phyloP scores from a whole-genome alignment of 768 basidiomycete genomes.

The Hygrophorus russula region DNA sequence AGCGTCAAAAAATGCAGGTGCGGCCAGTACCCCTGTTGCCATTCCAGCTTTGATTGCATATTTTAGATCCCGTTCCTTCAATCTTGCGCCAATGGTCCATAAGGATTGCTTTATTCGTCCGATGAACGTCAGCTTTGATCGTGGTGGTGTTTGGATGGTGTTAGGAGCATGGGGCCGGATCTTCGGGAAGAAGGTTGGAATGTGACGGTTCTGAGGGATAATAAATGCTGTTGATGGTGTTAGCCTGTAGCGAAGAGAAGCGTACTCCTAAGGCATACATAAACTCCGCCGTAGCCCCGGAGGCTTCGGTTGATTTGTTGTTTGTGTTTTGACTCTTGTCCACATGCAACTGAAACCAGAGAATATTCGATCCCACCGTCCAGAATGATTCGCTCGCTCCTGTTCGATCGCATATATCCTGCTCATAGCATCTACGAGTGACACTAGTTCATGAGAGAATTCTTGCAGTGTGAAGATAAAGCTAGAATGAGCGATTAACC shows the following conservation, averaged over 20 bases:
- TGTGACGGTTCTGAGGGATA: conserved; percentile 33
- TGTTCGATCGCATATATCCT: conserved; percentile 64
- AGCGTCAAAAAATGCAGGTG: conserved; percentile 77
- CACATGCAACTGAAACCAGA: conserved; percentile 8
- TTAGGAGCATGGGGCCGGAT: conserved; percentile 75
- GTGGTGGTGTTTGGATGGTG: conserved; percentile 71
- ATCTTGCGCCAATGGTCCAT: conserved; percentile 57
- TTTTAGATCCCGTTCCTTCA: conserved; percentile 68
- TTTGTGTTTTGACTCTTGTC: neutral
- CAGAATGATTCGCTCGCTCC: conserved; percentile 21
- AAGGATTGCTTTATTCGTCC: conserved; percentile 57
- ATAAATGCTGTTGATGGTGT: conserved; percentile 37
- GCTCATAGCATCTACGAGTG: conserved; percentile 75
- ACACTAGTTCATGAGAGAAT: conserved; percentile 74
- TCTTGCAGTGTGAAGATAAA: conserved; percentile 97
- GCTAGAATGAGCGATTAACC: conserved; percentile 26
- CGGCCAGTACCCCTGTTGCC: conserved; percentile 70
- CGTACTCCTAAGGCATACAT: conserved; percentile 24
- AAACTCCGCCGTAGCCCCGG: conserved; percentile 19
- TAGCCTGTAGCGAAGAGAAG: neutral
- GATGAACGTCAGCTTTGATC: conserved; percentile 42
- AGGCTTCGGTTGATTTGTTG: neutral
- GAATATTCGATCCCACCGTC: conserved; percentile 30
- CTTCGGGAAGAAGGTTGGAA: conserved; percentile 67
- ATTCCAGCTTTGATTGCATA: conserved; percentile 85